Percentiles rank a stretch among this genome's conserved stretches.
Conservation (phyloP, 306 rosid genomes). For the Mucuna pruriens region DNA sequence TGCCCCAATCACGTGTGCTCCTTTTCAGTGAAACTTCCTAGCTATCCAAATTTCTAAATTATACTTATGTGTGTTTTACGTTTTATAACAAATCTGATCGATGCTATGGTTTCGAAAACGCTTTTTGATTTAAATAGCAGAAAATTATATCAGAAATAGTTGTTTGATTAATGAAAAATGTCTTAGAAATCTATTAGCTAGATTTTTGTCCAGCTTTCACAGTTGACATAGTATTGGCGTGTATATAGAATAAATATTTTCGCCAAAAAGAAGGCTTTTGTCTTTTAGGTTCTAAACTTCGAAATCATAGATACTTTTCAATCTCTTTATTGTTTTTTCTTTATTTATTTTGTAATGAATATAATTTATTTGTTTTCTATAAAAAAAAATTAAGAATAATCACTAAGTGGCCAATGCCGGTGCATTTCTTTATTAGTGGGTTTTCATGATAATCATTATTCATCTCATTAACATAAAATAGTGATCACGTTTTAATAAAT, state of each 20-base stretch:
- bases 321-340: neutral
- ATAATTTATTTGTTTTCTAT: neutral
- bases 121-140: neutral
- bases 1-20: slow-evolving; percentile 46
- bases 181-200: neutral
- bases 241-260: neutral
- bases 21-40: slow-evolving; percentile 38
- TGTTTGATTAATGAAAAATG: neutral
- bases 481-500: slow-evolving; percentile 32
- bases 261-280: neutral
- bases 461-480: slow-evolving; percentile 29
- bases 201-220: slow-evolving; percentile 10
- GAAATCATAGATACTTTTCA: neutral
- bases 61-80: neutral
- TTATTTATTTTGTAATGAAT: neutral
- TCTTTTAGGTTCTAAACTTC: neutral
- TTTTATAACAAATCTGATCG: slow-evolving; percentile 1
- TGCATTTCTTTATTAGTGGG: slow-evolving; percentile 42
- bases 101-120: neutral
- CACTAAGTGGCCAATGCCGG: slow-evolving; percentile 37
- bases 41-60: slow-evolving; percentile 8
- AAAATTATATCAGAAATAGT: neutral
- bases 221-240: neutral
- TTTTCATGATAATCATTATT: slow-evolving; percentile 15
- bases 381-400: neutral